Base-by-base conservation (phyloP, 208 protist genomes). In the Crithidia bombi region DNA sequence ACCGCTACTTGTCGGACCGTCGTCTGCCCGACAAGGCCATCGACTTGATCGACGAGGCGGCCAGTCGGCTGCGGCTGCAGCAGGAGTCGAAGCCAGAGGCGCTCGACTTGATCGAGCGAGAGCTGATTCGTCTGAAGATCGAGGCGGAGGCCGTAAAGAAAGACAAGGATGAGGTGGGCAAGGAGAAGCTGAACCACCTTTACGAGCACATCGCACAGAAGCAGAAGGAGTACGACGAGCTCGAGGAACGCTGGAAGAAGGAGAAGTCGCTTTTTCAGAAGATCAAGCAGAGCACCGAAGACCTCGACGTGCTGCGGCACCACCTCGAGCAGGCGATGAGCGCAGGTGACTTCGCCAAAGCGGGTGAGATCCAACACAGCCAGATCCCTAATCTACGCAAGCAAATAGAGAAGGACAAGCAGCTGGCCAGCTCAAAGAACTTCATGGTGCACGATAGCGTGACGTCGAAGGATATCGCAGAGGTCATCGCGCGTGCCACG, bases 21-120 rank as follows among this genome's bases (percentile, higher is more conserved):
- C 98, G 97, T 63, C 86, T 99, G 32, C 99, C 99, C 11, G 99
- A 99, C 81, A 99, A 99, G 82, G 98, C 98, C 2, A 99, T 99
- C 58, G 98, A 99, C 83, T 85, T 99, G 12, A 84, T 99, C 30
- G 98, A 99, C 73, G 98, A 99, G 81, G 98, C 98, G 2, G 85
- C 91, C 63, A 95, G 97, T 52, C 90, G 87, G 14, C 75, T 97
- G 69, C 81, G 93, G 33, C 81, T 99, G 46, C 89, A 98, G 83
- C 88, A 98, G 68, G 96, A 99, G 73, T 98, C 91, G 3, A 97
- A 99, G 78, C 98, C 98, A 0, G 97, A 99, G 77, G 75, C 73
- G 19, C 86, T 99, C 9, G 98, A 99, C 69, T 69, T 78, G n/a
- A 78, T 99, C 9, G 96, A 97, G 57, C 85, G 96, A 4, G 77